A percentile compares a stretch with the other conserved stretches of the same genome.
Evolutionary conservation across 176 grass and related monocot species (phyloP).

Genomic region (Aegilops tauschii): DNA sequence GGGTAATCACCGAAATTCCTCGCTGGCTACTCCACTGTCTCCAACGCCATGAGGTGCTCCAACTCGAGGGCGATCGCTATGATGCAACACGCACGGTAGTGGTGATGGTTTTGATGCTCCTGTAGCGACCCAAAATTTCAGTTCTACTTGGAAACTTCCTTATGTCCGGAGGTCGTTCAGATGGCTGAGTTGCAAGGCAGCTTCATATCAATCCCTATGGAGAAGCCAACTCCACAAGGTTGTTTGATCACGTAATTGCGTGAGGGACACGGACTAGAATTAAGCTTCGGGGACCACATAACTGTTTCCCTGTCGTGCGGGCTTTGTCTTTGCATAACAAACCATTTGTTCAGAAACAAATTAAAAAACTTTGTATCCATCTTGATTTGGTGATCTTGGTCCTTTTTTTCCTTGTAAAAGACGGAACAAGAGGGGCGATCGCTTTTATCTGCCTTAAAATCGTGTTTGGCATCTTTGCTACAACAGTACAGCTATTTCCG

Average conservation of each 20-base stretch:
- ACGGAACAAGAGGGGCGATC: background rate
- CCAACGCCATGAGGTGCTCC: background rate
- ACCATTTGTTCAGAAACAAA: background rate
- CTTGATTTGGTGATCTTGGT: background rate
- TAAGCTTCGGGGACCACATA: background rate
- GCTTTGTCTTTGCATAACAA: conserved; percentile 10
- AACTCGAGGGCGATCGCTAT: background rate
- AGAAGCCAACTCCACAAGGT: background rate
- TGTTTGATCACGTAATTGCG: conserved; percentile 27
- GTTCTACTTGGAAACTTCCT: background rate
- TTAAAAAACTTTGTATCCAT: background rate
- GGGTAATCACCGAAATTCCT: conserved; percentile 40
- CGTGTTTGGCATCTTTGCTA: background rate
- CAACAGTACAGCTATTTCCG: background rate
- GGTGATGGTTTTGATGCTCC: background rate
- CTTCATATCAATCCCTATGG: background rate
- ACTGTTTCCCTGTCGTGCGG: conserved; percentile 23
- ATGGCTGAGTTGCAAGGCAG: background rate
- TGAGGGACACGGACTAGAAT: background rate
- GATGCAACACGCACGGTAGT: background rate
- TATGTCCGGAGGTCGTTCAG: background rate
- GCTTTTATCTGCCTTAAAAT: background rate
- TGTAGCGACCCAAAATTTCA: background rate
- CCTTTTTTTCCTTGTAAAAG: background rate
- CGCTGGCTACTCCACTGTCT: background rate